A percentile compares a stretch with the other conserved stretches of the same genome.
These are phyloP conservation scores for Santalum album DNA, from an alignment of 164 flowering plant genomes.

Conservation along the genomic window DNA sequence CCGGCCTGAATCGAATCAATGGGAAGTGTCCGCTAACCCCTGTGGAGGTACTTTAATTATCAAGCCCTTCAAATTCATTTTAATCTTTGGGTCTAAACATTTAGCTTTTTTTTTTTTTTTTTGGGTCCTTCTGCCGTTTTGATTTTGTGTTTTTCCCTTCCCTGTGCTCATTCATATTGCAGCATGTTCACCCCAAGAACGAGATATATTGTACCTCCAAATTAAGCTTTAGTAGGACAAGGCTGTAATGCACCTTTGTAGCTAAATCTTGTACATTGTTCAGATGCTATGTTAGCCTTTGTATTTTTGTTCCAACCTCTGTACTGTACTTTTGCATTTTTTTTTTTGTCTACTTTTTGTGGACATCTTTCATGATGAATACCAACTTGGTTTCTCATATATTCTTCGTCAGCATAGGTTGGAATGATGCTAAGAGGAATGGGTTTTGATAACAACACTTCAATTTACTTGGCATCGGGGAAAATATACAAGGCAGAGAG, in stretches of 20 bases:
- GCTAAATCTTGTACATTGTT: neutral
- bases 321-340: neutral
- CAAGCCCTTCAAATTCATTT: neutral
- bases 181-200: neutral
- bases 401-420: constrained; percentile 50
- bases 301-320: neutral
- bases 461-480: constrained; percentile 77
- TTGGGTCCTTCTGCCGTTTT: neutral
- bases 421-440: constrained; percentile 91
- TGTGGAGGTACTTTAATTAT: constrained; percentile 57
- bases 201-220: too few species aligned
- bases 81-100: neutral
- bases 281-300: neutral
- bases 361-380: neutral
- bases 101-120: neutral
- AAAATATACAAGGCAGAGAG: constrained; percentile 51
- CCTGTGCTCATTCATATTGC: neutral
- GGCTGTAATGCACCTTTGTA: neutral
- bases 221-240: neutral
- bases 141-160: neutral
- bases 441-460: constrained; percentile 67
- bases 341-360: too few species aligned
- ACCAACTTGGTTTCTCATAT: constrained; percentile 3
- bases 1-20: constrained; percentile 54
- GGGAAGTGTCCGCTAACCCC: constrained; percentile 95